Evolutionary conservation across 148 eudicot species (phyloP).

Genomic region (Rhododendron henanense): DNA sequence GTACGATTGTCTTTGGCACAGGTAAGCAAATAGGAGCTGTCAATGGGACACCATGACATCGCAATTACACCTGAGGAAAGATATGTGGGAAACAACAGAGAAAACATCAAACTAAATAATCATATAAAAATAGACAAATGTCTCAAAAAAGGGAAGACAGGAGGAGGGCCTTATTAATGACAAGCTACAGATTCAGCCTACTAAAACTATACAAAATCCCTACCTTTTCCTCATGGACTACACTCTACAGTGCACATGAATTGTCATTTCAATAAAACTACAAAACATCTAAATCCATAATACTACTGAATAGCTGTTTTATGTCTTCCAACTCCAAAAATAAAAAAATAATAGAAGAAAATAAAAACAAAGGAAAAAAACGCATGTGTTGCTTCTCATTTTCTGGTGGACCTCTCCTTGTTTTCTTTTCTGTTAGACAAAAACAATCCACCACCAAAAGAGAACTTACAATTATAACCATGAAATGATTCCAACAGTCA

Average conservation of each 20-base stretch:
- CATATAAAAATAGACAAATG: background rate
- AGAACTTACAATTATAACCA: background rate
- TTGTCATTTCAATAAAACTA: background rate
- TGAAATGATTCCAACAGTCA: background rate
- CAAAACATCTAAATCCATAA: background rate
- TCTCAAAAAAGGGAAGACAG: background rate
- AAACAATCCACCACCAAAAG: background rate
- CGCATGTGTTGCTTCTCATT: background rate
- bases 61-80: constrained; percentile 57
- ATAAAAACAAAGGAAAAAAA: too few species aligned
- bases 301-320: background rate
- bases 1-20: constrained; percentile 97
- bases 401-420: background rate
- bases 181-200: background rate
- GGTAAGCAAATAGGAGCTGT: constrained; percentile 84
- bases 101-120: constrained; percentile 3
- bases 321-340: background rate
- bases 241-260: background rate
- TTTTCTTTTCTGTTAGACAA: background rate
- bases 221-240: background rate
- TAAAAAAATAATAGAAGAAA: background rate
- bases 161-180: background rate
- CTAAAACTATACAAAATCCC: background rate
- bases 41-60: constrained; percentile 97
- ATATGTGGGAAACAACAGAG: background rate